These are phyloP conservation scores for Colletotrichum filicis DNA, from an alignment of 2,329 filamentous ascomycete species.

Conservation along the genomic window DNA sequence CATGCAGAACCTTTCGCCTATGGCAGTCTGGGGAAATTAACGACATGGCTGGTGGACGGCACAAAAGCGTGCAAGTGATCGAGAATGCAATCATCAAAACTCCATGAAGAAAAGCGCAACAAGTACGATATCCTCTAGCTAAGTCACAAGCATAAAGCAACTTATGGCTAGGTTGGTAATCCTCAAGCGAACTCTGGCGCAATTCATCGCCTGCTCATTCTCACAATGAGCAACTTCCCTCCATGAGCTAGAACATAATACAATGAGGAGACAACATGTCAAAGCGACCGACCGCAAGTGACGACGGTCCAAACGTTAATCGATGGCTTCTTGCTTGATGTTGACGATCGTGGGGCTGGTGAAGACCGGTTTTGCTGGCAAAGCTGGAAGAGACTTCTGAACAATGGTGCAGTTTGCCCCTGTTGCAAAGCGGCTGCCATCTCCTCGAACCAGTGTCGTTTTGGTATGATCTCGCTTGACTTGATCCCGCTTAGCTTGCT, in stretches of 20 bases:
- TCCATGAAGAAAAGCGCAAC: neutral
- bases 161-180: neutral
- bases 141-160: neutral
- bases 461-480: neutral
- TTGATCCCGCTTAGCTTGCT: neutral
- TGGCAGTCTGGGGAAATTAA: neutral
- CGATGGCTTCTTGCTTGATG: neutral
- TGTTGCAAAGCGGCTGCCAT: neutral
- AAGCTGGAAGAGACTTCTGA: neutral
- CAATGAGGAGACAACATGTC: neutral
- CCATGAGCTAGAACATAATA: neutral
- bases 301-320: neutral
- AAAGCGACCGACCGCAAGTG: neutral
- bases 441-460: no score
- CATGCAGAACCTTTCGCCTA: neutral
- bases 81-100: no score
- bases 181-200: neutral
- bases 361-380: neutral
- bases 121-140: neutral
- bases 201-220: neutral
- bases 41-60: neutral
- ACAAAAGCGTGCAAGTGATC: neutral
- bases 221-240: neutral
- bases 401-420: constrained; percentile 11
- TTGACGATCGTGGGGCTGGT: no score